Conservation (phyloP, 2,329 filamentous ascomycete species). For the Aspergillus glaucus region DNA sequence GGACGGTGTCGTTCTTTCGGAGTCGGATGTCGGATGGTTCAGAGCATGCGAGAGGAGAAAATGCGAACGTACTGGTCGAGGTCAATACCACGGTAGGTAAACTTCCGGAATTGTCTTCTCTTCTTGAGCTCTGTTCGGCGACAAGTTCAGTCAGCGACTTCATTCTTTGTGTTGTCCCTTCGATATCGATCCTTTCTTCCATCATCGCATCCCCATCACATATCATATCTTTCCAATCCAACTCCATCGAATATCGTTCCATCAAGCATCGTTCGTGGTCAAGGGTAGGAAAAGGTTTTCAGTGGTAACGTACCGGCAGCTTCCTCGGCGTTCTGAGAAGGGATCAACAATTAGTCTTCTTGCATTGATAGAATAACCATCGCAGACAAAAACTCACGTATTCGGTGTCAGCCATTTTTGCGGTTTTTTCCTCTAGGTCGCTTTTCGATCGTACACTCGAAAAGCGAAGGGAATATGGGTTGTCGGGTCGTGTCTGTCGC, state of each 20-base stretch:
- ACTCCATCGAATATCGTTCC: background rate
- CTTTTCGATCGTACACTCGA: slow-evolving; percentile 40
- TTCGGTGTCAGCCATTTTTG: slow-evolving; percentile 81
- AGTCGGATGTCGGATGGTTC: slow-evolving; percentile 5
- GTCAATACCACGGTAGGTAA: slow-evolving; percentile 98
- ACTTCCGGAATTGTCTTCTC: slow-evolving; percentile 99
- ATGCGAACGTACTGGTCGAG: slow-evolving; percentile 82
- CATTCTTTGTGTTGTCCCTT: slow-evolving; percentile 7
- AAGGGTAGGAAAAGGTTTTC: slow-evolving; percentile 13
- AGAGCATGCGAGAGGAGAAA: slow-evolving; percentile 7
- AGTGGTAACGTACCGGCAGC: slow-evolving; percentile 62
- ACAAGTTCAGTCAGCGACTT: slow-evolving; percentile 25
- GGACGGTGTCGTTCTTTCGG: slow-evolving; percentile 7
- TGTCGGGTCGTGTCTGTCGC: slow-evolving; percentile 35
- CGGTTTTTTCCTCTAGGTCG: slow-evolving; percentile 40
- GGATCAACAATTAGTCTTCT: slow-evolving; percentile 10
- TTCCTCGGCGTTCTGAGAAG: slow-evolving; percentile 81
- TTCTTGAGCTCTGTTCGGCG: slow-evolving; percentile 81
- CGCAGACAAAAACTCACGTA: slow-evolving; percentile 59
- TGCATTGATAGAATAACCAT: background rate
- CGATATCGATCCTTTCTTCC: background rate
- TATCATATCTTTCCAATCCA: slow-evolving; percentile 1
- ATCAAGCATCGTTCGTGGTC: slow-evolving; percentile 4
- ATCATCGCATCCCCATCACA: slow-evolving; percentile 3
- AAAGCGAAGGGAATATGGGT: slow-evolving; percentile 38